Percentiles rank a stretch among this genome's conserved stretches.
Conservation (phyloP, 495 filamentous ascomycete species). For the Chaetomidium leptoderma region DNA sequence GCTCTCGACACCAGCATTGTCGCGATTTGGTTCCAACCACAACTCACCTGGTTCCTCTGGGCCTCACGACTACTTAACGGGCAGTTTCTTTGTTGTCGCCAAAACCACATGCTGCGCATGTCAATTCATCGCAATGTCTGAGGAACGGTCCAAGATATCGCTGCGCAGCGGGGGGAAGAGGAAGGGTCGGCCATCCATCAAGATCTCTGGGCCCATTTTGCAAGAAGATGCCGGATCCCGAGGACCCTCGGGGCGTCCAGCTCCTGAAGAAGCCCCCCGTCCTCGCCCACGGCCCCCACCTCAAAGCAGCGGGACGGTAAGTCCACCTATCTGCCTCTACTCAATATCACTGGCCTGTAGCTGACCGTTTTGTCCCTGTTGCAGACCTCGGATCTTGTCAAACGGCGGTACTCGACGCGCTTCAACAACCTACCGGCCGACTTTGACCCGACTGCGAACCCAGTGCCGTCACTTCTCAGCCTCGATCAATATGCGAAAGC, state of each 20-base stretch:
- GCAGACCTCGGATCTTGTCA: slow-evolving; percentile 86
- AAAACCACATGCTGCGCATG: slow-evolving; percentile 1
- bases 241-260: slow-evolving; percentile 33
- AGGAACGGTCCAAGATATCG: slow-evolving; percentile 73
- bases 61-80: too few species aligned
- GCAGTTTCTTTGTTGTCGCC: not conserved
- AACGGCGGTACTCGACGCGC: slow-evolving; percentile 85
- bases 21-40: too few species aligned
- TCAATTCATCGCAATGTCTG: slow-evolving; percentile 44
- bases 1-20: too few species aligned
- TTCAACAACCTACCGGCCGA: slow-evolving; percentile 71
- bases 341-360: not conserved
- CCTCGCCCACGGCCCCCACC: slow-evolving; percentile 43
- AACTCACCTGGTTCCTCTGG: too few species aligned
- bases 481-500: slow-evolving; percentile 51
- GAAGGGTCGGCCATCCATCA: slow-evolving; percentile 70
- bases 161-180: slow-evolving; percentile 75
- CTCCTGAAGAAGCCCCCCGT: slow-evolving; percentile 29
- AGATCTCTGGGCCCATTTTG: slow-evolving; percentile 64
- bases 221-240: slow-evolving; percentile 37
- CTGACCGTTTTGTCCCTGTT: slow-evolving; percentile 16
- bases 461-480: slow-evolving; percentile 60
- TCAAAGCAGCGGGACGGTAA: slow-evolving; percentile 40
- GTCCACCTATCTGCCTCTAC: not conserved
- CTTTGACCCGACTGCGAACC: slow-evolving; percentile 59